A percentile compares a stretch with the other conserved stretches of the same genome.
phyloP scores from a whole-genome alignment of 1,284 basidiomycete genomes.

The Rhodofomes roseus region DNA sequence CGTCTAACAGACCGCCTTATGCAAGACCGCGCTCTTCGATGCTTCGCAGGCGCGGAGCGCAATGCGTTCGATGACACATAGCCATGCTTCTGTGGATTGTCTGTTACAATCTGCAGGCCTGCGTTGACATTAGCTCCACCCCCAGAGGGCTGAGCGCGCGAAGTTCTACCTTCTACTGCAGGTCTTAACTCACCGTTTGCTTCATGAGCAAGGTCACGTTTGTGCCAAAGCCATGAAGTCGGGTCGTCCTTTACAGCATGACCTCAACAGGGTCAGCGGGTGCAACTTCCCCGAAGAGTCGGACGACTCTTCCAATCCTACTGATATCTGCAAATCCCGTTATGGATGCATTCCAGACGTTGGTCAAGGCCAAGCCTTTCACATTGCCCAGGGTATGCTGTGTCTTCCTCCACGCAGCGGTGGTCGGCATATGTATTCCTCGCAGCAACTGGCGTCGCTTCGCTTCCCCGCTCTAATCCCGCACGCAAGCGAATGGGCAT shows the following conservation, averaged over 20 bases:
- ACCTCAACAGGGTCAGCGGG: not conserved
- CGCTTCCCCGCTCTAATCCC: not conserved
- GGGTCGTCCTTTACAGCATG: not conserved
- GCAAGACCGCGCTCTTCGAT: not conserved
- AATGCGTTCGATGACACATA: not conserved
- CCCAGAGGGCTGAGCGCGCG: too few relatives aligned
- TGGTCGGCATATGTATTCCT: not conserved
- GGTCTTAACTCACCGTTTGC: too few relatives aligned
- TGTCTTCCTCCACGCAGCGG: not conserved
- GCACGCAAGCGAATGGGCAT: not conserved
- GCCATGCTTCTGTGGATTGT: not conserved
- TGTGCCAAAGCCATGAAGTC: not conserved
- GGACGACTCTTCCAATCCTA: not conserved
- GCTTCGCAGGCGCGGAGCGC: not conserved
- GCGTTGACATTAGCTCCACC: not conserved
- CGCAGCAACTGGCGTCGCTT: not conserved
- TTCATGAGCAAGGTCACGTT: not conserved
- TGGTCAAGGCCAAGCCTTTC: not conserved
- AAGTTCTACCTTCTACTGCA: too few relatives aligned
- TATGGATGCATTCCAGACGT: not conserved
- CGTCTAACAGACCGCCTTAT: not conserved
- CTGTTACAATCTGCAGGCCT: not conserved
- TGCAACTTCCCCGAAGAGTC: not conserved
- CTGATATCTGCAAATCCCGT: not conserved
- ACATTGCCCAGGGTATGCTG: not conserved